phyloP scores from a whole-genome alignment of 176 grass and related monocot genomes.

The Carex scoparia region DNA sequence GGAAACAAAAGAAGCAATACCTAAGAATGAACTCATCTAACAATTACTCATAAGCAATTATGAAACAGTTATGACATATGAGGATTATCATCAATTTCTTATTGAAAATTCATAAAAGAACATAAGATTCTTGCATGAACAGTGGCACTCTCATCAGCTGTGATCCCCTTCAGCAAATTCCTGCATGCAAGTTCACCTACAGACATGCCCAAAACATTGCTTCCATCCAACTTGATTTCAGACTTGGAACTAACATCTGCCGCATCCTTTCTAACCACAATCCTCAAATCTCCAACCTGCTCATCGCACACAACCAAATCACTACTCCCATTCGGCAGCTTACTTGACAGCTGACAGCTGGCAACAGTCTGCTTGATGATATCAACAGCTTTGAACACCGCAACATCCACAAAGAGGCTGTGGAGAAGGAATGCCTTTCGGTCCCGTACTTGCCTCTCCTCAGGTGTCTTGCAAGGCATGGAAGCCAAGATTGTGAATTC shows the following conservation, averaged over 20 bases:
- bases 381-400: constrained; percentile 78
- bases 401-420: constrained; percentile 93
- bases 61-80: background rate
- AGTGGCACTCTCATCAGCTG: constrained; percentile 93
- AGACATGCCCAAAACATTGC: constrained; percentile 56
- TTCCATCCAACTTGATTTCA: constrained; percentile 85
- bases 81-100: background rate
- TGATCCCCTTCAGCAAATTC: constrained; percentile 94
- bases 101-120: constrained; percentile 16
- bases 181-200: constrained; percentile 58
- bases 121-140: constrained; percentile 56
- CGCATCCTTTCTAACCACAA: constrained; percentile 66
- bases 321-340: constrained; percentile 34
- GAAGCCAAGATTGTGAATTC: constrained; percentile 78
- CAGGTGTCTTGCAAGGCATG: constrained; percentile 94
- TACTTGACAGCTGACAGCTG: constrained; percentile 28
- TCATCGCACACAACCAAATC: constrained; percentile 41
- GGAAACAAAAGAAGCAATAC: constrained; percentile 26
- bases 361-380: constrained; percentile 51
- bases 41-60: constrained; percentile 1
- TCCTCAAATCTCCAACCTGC: constrained; percentile 80
- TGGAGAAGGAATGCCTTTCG: constrained; percentile 93
- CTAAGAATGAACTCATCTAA: background rate
- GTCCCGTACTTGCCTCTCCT: constrained; percentile 91
- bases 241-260: constrained; percentile 65